Percentiles rank a stretch among this genome's conserved stretches.
Conservation (phyloP, 208 protist genomes). For the Leishmania mexicana region DNA sequence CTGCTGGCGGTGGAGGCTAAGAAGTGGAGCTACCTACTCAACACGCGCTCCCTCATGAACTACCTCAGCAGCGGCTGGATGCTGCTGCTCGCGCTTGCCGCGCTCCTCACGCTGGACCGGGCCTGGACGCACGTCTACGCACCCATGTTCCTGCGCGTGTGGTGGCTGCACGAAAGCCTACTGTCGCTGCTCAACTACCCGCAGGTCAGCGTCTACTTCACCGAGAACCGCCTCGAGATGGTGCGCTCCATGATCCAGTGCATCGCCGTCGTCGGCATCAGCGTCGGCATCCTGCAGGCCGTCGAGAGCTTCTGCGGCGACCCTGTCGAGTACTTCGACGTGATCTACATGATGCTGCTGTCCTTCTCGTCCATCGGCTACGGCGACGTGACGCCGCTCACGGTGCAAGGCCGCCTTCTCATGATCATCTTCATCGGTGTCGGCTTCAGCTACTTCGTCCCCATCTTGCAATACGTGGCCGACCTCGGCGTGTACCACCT, state of each 20-base stretch:
- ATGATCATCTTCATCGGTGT: constrained; percentile 46
- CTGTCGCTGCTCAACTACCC: constrained; percentile 39
- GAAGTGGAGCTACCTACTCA: constrained; percentile 32
- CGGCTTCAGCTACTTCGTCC: constrained; percentile 40
- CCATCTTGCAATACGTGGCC: constrained; percentile 39
- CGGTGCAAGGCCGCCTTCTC: constrained; percentile 32
- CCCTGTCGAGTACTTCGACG: constrained; percentile 41
- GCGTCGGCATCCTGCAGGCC: constrained; percentile 41
- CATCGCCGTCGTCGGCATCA: constrained; percentile 46
- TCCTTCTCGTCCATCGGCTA: constrained; percentile 47
- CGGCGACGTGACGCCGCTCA: constrained; percentile 35
- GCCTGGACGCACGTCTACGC: constrained; percentile 34
- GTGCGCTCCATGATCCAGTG: constrained; percentile 40
- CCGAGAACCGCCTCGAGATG: constrained; percentile 44
- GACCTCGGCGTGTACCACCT: constrained; percentile 38
- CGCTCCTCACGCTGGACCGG: constrained; percentile 18
- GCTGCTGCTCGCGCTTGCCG: constrained; percentile 31
- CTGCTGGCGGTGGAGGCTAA: constrained; percentile 32
- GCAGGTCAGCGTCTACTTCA: constrained; percentile 40
- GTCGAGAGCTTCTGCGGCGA: constrained; percentile 43
- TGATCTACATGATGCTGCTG: constrained; percentile 45
- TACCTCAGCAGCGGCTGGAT: constrained; percentile 36
- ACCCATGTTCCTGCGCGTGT: constrained; percentile 46
- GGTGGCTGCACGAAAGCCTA: constrained; percentile 46
- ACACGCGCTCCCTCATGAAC: constrained; percentile 38